Percentiles rank a stretch among this genome's conserved stretches.
phyloP scores from a whole-genome alignment of 306 rosid species.

The Morella rubra region DNA sequence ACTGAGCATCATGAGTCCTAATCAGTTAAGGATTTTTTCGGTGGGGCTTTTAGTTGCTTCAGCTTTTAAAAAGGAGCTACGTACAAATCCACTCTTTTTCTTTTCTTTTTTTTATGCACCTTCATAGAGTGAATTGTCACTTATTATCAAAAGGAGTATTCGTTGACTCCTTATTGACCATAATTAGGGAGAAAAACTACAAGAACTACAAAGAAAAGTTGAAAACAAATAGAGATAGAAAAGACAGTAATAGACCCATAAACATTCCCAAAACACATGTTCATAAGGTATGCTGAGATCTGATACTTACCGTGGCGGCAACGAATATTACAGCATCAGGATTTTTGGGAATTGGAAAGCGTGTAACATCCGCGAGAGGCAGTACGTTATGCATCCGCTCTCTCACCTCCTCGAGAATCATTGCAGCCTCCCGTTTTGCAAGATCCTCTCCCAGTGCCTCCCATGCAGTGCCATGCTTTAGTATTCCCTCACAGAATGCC shows the following conservation, averaged over 20 bases:
- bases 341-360: slow-evolving; percentile 87
- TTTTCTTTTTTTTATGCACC: not conserved
- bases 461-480: slow-evolving; percentile 96
- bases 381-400: slow-evolving; percentile 87
- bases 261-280: slow-evolving; percentile 5
- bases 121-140: not conserved
- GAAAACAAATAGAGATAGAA: not conserved
- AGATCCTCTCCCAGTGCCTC: slow-evolving; percentile 86
- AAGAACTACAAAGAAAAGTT: not conserved
- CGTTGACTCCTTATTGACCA: not conserved
- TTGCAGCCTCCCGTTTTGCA: slow-evolving; percentile 58
- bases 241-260: not conserved
- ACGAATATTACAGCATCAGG: slow-evolving; percentile 86
- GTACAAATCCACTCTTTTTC: not conserved
- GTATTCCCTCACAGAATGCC: slow-evolving; percentile 98
- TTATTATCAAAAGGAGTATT: not conserved
- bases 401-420: slow-evolving; percentile 94
- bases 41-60: not conserved
- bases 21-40: not conserved
- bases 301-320: slow-evolving; percentile 86
- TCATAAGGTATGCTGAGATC: slow-evolving; percentile 25
- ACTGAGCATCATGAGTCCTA: not conserved
- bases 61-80: not conserved
- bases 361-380: slow-evolving; percentile 96
- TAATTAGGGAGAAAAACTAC: not conserved